Base-by-base conservation (phyloP, 805 yeast species). In the Metschnikowia kunwiensis region DNA sequence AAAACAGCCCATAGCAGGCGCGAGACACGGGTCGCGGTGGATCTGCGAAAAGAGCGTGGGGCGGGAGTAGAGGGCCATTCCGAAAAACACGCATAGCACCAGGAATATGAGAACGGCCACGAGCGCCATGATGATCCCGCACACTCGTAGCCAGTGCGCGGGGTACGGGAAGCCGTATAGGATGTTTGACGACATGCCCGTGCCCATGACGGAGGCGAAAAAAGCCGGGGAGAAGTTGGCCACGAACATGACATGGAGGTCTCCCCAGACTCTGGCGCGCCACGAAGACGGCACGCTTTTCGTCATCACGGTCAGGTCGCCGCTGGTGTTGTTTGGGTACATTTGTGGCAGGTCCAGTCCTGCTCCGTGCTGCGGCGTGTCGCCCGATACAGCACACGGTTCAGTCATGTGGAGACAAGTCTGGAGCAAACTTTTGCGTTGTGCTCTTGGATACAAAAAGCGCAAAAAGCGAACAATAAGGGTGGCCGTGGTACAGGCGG, bases 141-240 rank as follows among this genome's bases (percentile, higher is more conserved):
- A 64, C 2, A 71, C 54, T 28, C 61, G 50, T 23, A 82, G 61
- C 87, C 88, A 81, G 8, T 61, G 55, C 0, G 79, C 72, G 2
- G 68, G 71, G 51, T 76, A 83, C 0, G 95, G 87, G 55, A 82
- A 87, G 22, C 65, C 56, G 55, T 77, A 73, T 24, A 88, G 64
- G 4, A 86, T 62, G 24, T 74, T 55, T 4, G 85, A 65, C 1
- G 86, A 64, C 25, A 87, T 84, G 1, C 96, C 95, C 3, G 82
- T 74, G 2, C 95, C 96, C 96, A 88, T 88, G n/a, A 80, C 74
- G 32, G 78, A 68, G 17, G 83, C 81, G 60, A 80, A 86, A 71
- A 80, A 80, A 6, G 68, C 67, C 1, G 86, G 84, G 8, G 54
- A 29, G 40, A 63, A 65, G 14, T 53, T 53, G 16, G 41, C 31